A percentile compares a stretch with the other conserved stretches of the same genome.
Conservation (phyloP, 1,284 basidiomycete species). For the Microbotryum lychnidis-dioicae region DNA sequence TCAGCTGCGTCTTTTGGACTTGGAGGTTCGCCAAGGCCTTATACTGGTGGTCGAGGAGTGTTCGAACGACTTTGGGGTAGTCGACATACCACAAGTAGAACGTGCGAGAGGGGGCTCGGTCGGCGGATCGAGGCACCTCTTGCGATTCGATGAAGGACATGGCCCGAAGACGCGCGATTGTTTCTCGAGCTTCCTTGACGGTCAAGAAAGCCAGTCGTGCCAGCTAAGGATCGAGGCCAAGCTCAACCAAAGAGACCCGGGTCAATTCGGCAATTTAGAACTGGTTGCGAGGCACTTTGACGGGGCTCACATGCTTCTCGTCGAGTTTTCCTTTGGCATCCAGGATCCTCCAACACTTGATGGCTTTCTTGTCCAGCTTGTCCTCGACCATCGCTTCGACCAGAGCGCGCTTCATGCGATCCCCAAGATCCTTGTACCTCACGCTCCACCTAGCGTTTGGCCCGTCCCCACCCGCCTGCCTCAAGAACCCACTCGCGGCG, state of each 20-base stretch:
- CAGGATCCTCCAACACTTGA: slow-evolving; percentile 73
- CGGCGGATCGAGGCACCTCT: slow-evolving; percentile 78
- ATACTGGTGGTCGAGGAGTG: slow-evolving; percentile 66
- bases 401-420: slow-evolving; percentile 61
- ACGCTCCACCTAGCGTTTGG: slow-evolving; percentile 55
- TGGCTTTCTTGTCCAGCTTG: slow-evolving; percentile 74
- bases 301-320: slow-evolving; percentile 70
- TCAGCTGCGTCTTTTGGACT: slow-evolving; percentile 61
- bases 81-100: slow-evolving; percentile 88
- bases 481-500: too few relatives aligned
- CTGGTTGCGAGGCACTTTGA: neutral
- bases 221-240: slow-evolving; percentile 52
- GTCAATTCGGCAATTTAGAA: neutral
- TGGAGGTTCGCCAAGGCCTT: slow-evolving; percentile 79
- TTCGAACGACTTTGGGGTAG: slow-evolving; percentile 65
- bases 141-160: slow-evolving; percentile 77
- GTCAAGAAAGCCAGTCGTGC: slow-evolving; percentile 89
- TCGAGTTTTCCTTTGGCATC: slow-evolving; percentile 88
- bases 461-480: slow-evolving; percentile 44
- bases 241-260: neutral
- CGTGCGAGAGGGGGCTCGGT: slow-evolving; percentile 72
- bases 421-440: slow-evolving; percentile 69
- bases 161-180: slow-evolving; percentile 67
- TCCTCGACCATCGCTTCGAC: slow-evolving; percentile 74
- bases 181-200: slow-evolving; percentile 71